These are phyloP conservation scores for Vanrija pseudolonga DNA, from an alignment of 1,284 basidiomycete genomes.

Conservation along the genomic window DNA sequence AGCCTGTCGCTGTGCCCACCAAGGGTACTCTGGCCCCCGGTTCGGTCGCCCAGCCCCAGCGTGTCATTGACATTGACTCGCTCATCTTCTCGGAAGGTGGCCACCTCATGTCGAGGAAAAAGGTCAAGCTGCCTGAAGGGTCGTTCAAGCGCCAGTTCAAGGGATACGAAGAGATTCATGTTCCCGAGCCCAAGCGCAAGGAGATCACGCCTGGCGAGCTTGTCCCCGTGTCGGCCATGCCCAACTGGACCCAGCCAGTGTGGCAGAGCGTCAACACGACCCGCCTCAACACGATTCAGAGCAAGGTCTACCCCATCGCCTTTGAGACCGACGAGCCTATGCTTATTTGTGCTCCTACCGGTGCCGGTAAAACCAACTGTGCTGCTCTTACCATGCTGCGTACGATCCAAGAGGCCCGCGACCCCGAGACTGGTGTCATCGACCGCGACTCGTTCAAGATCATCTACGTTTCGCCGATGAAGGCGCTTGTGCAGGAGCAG, in stretches of 20 bases:
- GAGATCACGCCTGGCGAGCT: slow-evolving; percentile 62
- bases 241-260: slow-evolving; percentile 80
- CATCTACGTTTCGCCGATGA: slow-evolving; percentile 98
- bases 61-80: slow-evolving; percentile 81
- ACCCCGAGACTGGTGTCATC: slow-evolving; percentile 77
- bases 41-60: slow-evolving; percentile 79
- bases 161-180: slow-evolving; percentile 97
- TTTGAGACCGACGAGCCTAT: slow-evolving; percentile 94
- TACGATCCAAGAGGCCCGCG: slow-evolving; percentile 77
- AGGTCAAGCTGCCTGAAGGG: slow-evolving; percentile 93
- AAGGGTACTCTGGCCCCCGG: slow-evolving; percentile 87
- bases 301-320: slow-evolving; percentile 85
- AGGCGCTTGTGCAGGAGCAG: slow-evolving; percentile 95
- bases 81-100: slow-evolving; percentile 96
- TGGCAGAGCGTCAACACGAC: slow-evolving; percentile 59
- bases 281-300: slow-evolving; percentile 84
- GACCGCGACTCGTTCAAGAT: slow-evolving; percentile 93
- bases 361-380: slow-evolving; percentile 99
- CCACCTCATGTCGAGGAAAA: slow-evolving; percentile 97
- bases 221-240: slow-evolving; percentile 71
- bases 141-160: slow-evolving; percentile 96
- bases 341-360: slow-evolving; percentile 94
- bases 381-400: slow-evolving; percentile 91
- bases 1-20: slow-evolving; percentile 62
- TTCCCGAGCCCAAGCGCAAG: slow-evolving; percentile 86